Evolutionary conservation across 139 green algal species (phyloP), one percentile per base, ranked within the genome.

Genomic region (Volvox africanus): DNA sequence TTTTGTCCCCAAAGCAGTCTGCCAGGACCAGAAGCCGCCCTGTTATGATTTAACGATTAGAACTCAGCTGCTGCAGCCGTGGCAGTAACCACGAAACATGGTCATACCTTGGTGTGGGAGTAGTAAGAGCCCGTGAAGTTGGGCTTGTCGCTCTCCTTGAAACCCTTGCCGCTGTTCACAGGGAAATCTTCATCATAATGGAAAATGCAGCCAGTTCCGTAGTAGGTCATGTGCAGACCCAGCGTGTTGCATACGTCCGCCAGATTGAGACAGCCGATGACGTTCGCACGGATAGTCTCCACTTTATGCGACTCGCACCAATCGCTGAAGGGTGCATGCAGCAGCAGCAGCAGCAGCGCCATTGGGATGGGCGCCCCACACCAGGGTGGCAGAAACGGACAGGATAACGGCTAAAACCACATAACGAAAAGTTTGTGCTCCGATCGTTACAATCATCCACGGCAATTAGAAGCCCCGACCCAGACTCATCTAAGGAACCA

Each of bases 111-210:
- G 82, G 96, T 98, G 91, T 98, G 92, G 3, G 97, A 99, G 95
- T 99, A 99, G 96, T 99, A 99, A 6, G 97, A 99, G 65, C 98
- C 98, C 0, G 95, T 98, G 94, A 99, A 99, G 95, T 99, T 99
- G 86, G 98, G 95, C 30, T 93, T 97, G 92, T 99, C 98, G 28
- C 85, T 88, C 94, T 99, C 98, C 77, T 92, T 99, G 96, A 99
- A 99, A 35, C 98, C 98, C 88, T 96, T 97, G 92, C 96, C 97
- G 71, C 85, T 96, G 80, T 94, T 93, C 61, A 97, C 82, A 2
- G 95, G 93, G 89, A 97, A 97, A 69, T 98, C 89, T 32, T 96
- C 93, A 88, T 99, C 98, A 82, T 99, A 99, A 90, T 99, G 96
- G 92, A 99, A 99, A 93, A 99, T 99, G 95, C 98, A 99, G 77